Evolutionary conservation across 1,284 basidiomycete species (phyloP), one percentile per base, ranked within the genome.

Genomic region (Sporisorium reilianum): DNA sequence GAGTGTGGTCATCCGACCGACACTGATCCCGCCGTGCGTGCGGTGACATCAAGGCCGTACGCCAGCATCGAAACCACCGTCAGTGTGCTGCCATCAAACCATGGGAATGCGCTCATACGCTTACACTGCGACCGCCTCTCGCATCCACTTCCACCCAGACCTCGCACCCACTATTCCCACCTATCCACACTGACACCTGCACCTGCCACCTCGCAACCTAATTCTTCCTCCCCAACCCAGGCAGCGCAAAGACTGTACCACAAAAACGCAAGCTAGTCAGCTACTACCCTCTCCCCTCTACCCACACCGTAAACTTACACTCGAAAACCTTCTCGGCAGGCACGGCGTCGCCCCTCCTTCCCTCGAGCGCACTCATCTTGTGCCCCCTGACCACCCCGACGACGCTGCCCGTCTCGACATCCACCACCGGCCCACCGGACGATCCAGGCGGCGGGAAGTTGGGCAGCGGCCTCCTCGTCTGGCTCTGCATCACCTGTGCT

Each of bases 351-450:
- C 91, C 90, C 32, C 89, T 85, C 30, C 87, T 80, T 9, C 90
- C 90, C 56, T 89, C 88, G 5, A 90, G 84, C 36, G 75, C 46
- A 48, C 79, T 79, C 87, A 89, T 89, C 79, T 88, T 87, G 40
- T 88, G 88, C 4, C 90, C 91, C 5, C 91, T 85, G 65, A 90
- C 88, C n/a, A 92, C 86, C 0, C 91, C 91, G 2, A 92, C 87
- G 1, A 92, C 90, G 1, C 90, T 88, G 2, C 90, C 91, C 38
- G 86, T 88, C 74, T 89, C 87, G 57, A 88, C 87, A 63, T 91
- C 89, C 3, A 92, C 87, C 57, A 92, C 89, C 0, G 91, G 90
- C 0, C 91, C 91, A 9, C 91, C 91, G 51, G 90, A 91, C 22
- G 90, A 91, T 11, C 91, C 91, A 1, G 88, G 87, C 0, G 89